These are phyloP conservation scores for Solanum hybrid DNA, from an alignment of 305 asterid genomes.

Conservation along the genomic window DNA sequence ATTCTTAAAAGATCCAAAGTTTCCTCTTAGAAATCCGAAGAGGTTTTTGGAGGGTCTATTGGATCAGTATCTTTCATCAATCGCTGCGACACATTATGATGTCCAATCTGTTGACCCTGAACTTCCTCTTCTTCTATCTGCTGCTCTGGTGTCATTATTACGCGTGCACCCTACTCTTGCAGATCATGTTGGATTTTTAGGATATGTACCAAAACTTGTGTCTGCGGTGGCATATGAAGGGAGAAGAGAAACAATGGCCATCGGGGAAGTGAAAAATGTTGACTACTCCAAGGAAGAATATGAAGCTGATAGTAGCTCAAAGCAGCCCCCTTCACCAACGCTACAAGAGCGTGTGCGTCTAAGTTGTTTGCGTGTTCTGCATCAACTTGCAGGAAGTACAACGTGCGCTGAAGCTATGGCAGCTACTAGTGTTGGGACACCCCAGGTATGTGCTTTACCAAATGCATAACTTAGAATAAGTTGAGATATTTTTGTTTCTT, in stretches of 20 bases:
- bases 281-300: slow-evolving; percentile 20
- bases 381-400: slow-evolving; percentile 98
- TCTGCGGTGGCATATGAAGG: slow-evolving; percentile 95
- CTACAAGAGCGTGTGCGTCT: slow-evolving; percentile 93
- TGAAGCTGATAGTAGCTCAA: slow-evolving; percentile 53
- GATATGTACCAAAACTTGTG: slow-evolving; percentile 93
- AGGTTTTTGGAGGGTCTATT: slow-evolving; percentile 90
- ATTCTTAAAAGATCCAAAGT: slow-evolving; percentile 96
- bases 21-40: slow-evolving; percentile 95
- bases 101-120: slow-evolving; percentile 71
- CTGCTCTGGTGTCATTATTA: slow-evolving; percentile 88
- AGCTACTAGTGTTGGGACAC: slow-evolving; percentile 94
- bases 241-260: slow-evolving; percentile 90
- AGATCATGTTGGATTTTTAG: slow-evolving; percentile 97
- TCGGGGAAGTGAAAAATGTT: slow-evolving; percentile 31
- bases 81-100: slow-evolving; percentile 74
- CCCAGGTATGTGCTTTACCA: slow-evolving; percentile 49
- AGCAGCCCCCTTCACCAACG: slow-evolving; percentile 53
- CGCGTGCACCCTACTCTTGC: slow-evolving; percentile 97
- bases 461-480: background rate
- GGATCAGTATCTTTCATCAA: slow-evolving; percentile 95
- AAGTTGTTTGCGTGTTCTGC: slow-evolving; percentile 93
- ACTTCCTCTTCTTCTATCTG: slow-evolving; percentile 95
- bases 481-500: background rate
- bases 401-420: slow-evolving; percentile 99